Conservation (phyloP, 306 rosid species). For the Benincasa hispida region DNA sequence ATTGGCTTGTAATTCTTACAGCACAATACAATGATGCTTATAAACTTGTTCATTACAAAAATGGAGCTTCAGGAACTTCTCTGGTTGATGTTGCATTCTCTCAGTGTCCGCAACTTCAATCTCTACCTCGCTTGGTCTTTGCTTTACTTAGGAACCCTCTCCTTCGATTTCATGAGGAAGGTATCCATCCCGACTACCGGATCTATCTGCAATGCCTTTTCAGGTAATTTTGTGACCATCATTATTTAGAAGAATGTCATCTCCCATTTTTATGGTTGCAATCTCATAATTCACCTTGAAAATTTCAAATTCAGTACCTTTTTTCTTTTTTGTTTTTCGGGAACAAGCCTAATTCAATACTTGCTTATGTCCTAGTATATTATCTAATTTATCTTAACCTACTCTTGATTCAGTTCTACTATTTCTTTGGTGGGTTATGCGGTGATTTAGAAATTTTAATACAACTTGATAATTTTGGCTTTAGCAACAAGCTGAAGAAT, state of each 20-base stretch:
- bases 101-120: conserved; percentile 86
- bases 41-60: conserved; percentile 49
- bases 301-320: background rate
- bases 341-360: background rate
- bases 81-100: conserved; percentile 78
- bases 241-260: background rate
- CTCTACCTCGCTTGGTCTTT: conserved; percentile 73
- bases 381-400: background rate
- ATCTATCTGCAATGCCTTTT: conserved; percentile 91
- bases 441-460: background rate
- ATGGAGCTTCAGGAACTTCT: conserved; percentile 52
- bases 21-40: conserved; percentile 85
- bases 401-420: background rate
- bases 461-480: background rate
- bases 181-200: conserved; percentile 88
- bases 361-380: background rate
- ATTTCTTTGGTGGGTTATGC: background rate
- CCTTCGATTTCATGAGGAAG: conserved; percentile 91
- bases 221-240: conserved; percentile 36
- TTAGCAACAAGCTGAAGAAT: background rate
- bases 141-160: conserved; percentile 91
- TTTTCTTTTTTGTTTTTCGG: background rate
- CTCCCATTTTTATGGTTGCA: background rate
- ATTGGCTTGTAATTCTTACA: conserved; percentile 93
- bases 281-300: background rate